Evolutionary conservation across 768 basidiomycete species (phyloP), one percentile per base, ranked within the genome.

Genomic region (Agaricus bisporus): DNA sequence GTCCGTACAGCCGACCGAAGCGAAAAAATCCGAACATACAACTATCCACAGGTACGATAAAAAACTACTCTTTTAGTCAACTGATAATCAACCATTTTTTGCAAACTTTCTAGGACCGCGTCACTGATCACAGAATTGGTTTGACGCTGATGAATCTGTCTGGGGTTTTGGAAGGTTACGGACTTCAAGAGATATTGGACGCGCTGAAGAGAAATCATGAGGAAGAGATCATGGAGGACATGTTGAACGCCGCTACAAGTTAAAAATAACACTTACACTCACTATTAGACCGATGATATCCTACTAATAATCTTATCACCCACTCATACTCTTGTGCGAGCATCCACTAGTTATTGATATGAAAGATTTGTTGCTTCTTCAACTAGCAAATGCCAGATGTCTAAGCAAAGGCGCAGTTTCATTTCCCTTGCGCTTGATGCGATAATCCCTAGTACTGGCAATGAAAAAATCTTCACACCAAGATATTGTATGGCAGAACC

Each of bases 21-120:
- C 60, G 94, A 98, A 63, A 98, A 98, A 66, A 88, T 98, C 54
- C 74, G 97, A 56, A 98, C 97, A 4, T 98, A 98, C 68, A 98
- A 97, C 62, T 95, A 86, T 66, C 81, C 91, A 1, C 93, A 94
- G 76, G 91, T 80, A 46, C 9, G 71, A 55, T 4, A 8, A 32
- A 8, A 32, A 8, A 32, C 4, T 4, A 32, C 32, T 4, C 1
- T 32, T 32, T 32, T 11, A 32, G 11, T 32, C 2, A 11, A 32
- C 32, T 32, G 11, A 32, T 32, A 32, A 32, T 11, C 32, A 32
- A 2, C 22, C 1, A 22, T 4, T 4, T 22, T 22, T 22, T 22
- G 22, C 4, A 32, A 32, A 32, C 5, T 11, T 14, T 41, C 29
- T 59, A 95, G 86, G 92, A 93, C 58, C 86, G 94, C 9, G 82